A percentile compares a stretch with the other conserved stretches of the same genome.
Evolutionary conservation across 768 basidiomycete genomes (phyloP).

Genomic region (Royoungia palumana): DNA sequence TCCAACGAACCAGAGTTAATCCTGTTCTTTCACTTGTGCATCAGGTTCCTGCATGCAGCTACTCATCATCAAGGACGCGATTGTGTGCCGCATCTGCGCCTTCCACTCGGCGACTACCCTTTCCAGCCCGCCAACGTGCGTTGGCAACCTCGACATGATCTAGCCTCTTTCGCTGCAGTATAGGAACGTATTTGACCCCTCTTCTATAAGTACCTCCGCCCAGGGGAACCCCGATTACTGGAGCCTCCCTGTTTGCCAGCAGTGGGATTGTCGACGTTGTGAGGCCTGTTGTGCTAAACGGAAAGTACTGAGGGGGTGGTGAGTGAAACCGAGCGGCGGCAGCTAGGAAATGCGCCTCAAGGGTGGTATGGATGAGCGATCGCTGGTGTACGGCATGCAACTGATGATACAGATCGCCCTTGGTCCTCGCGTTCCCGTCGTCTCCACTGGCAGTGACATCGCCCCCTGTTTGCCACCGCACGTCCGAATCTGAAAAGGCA

Average conservation of each 20-base stretch:
- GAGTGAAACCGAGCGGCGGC: constrained; percentile 53
- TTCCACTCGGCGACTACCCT: constrained; percentile 48
- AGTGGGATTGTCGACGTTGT: constrained; percentile 18
- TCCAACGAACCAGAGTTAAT: constrained; percentile 16
- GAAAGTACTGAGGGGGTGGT: constrained; percentile 37
- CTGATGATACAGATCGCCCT: constrained; percentile 46
- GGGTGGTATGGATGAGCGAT: constrained; percentile 59
- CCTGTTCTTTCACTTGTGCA: not conserved
- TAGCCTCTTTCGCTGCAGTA: constrained; percentile 64
- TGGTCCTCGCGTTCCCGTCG: constrained; percentile 23
- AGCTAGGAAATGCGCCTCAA: constrained; percentile 63
- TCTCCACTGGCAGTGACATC: constrained; percentile 13
- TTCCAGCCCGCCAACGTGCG: constrained; percentile 71
- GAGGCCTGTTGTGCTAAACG: constrained; percentile 29
- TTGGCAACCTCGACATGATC: constrained; percentile 74
- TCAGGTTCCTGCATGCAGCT: not conserved
- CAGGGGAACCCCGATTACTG: constrained; percentile 51
- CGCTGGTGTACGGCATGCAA: constrained; percentile 53
- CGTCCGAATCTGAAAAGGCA: constrained; percentile 59
- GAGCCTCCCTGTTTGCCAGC: constrained; percentile 14
- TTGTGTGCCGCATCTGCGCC: constrained; percentile 18
- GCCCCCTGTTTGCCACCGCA: constrained; percentile 69
- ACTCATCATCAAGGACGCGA: constrained; percentile 3
- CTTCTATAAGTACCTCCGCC: constrained; percentile 71
- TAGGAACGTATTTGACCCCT: constrained; percentile 58